Conservation (phyloP, 1,284 basidiomycete species). For the Volvariella volvacea region DNA sequence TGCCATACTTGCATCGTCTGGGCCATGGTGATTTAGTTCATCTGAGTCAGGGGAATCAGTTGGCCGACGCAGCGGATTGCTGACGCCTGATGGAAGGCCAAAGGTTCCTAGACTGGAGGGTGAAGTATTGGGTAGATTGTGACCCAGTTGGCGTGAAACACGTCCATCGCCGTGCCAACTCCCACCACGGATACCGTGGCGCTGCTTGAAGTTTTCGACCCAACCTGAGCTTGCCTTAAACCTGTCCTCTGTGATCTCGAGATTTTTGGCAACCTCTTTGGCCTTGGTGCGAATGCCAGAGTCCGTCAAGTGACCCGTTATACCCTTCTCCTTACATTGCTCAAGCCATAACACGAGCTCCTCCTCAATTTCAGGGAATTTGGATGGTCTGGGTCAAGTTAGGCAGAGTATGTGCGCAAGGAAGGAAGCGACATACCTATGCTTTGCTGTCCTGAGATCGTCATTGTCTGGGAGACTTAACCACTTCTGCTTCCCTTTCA, state of each 20-base stretch:
- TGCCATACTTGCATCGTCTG: slow-evolving; percentile 8
- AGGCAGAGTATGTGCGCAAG: slow-evolving; percentile 8
- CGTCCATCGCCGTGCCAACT: slow-evolving; percentile 41
- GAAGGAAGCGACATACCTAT: slow-evolving; percentile 42
- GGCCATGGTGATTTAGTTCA: slow-evolving; percentile 4
- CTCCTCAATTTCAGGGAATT: slow-evolving; percentile 74
- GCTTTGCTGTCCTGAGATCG: slow-evolving; percentile 51
- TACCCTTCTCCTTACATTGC: slow-evolving; percentile 41
- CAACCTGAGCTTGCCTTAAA: slow-evolving; percentile 90
- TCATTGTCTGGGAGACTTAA: slow-evolving; percentile 58
- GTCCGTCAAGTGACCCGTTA: slow-evolving; percentile 51
- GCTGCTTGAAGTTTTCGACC: slow-evolving; percentile 88
- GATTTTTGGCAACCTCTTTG: slow-evolving; percentile 53
- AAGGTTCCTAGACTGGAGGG: neutral
- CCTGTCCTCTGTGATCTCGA: slow-evolving; percentile 56
- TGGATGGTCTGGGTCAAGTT: slow-evolving; percentile 46
- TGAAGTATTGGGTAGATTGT: neutral
- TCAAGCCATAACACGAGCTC: slow-evolving; percentile 57
- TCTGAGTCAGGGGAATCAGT: neutral
- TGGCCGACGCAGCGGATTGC: neutral
- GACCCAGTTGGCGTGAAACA: neutral
- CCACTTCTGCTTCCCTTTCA: slow-evolving; percentile 82
- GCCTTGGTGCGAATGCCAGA: slow-evolving; percentile 67
- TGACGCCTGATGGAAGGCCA: neutral
- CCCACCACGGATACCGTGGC: slow-evolving; percentile 66